Evolutionary conservation across 164 flowering plant species (phyloP).

Genomic region (Stephania cephalantha): DNA sequence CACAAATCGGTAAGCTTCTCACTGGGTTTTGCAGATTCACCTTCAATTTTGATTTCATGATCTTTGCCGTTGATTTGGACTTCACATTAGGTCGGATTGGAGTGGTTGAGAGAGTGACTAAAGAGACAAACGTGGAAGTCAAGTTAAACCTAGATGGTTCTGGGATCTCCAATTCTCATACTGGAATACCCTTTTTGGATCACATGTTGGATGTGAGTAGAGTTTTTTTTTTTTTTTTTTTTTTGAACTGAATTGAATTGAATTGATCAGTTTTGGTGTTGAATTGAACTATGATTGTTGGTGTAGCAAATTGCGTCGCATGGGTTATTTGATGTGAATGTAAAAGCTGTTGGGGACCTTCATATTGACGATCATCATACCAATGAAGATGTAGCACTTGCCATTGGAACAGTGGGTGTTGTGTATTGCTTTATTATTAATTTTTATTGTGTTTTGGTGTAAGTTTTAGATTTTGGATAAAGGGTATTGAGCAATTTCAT

Average conservation of each 20-base stretch:
- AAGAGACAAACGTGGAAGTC: conserved; percentile 80
- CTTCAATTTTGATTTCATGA: neutral
- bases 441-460: neutral
- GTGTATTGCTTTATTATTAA: neutral
- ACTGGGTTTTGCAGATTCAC: too few relatives aligned
- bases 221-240: neutral
- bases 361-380: conserved; percentile 99
- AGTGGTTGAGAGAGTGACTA: conserved; percentile 78
- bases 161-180: conserved; percentile 55
- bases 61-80: neutral
- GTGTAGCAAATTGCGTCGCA: conserved; percentile 94
- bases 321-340: conserved; percentile 89
- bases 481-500: too few relatives aligned
- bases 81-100: conserved; percentile 52
- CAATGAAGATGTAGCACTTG: conserved; percentile 98
- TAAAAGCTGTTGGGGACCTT: conserved; percentile 77
- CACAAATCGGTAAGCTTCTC: too few relatives aligned
- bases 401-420: conserved; percentile 74
- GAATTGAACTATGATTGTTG: conserved; percentile 1
- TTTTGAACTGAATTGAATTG: neutral
- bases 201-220: conserved; percentile 93
- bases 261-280: neutral
- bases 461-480: too few relatives aligned
- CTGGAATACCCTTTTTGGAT: conserved; percentile 90
- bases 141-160: conserved; percentile 79